These are phyloP conservation scores for Lentinula boryana DNA, from an alignment of 768 basidiomycete species.

Conservation along the genomic window DNA sequence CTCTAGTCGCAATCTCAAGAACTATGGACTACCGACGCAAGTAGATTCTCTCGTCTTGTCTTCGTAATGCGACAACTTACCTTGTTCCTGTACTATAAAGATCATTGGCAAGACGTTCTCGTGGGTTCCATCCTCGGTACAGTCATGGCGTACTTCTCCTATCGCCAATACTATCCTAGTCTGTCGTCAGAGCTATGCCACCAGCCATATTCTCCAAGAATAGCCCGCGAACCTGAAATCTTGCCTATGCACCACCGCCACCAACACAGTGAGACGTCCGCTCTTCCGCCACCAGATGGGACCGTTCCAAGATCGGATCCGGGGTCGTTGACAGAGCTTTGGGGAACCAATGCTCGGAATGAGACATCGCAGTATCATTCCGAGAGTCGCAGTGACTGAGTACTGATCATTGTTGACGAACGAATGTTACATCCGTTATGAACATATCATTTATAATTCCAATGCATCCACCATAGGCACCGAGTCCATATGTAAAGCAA, in stretches of 20 bases:
- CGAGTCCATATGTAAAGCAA: too few relatives aligned
- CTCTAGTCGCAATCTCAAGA: constrained; percentile 75
- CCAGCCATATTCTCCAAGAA: constrained; percentile 67
- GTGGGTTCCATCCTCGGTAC: constrained; percentile 76
- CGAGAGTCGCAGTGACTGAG: neutral
- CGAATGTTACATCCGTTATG: neutral
- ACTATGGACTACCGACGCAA: constrained; percentile 89
- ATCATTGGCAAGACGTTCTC: constrained; percentile 91
- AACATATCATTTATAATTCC: neutral
- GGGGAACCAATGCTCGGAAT: constrained; percentile 15
- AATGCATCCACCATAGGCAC: too few relatives aligned
- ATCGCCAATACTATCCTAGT: constrained; percentile 82
- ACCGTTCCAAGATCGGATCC: constrained; percentile 26
- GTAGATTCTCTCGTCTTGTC: neutral
- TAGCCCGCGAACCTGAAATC: constrained; percentile 34
- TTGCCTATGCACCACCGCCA: constrained; percentile 27
- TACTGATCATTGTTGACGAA: neutral
- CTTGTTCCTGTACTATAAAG: constrained; percentile 25
- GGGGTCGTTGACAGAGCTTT: constrained; percentile 16
- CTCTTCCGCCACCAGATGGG: constrained; percentile 13
- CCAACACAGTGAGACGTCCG: neutral
- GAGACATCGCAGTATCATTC: neutral
- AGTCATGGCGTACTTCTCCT: constrained; percentile 63
- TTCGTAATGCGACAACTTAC: neutral
- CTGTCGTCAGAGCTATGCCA: constrained; percentile 59